These are phyloP conservation scores for Dioscorea cayenensis DNA, from an alignment of 116 monocot species.

Conservation along the genomic window DNA sequence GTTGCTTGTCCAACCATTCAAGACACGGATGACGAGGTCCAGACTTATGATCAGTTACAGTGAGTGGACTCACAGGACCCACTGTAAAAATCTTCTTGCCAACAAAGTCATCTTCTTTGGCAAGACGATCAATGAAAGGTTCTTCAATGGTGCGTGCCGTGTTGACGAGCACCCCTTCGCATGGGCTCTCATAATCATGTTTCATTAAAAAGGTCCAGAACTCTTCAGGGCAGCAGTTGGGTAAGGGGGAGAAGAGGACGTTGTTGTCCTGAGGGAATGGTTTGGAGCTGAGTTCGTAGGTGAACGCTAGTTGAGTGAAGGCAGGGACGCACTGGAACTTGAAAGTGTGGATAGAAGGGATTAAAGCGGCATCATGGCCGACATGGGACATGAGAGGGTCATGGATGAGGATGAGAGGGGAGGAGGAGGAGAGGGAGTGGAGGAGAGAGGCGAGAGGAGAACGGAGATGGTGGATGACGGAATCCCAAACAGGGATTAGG, in stretches of 20 bases:
- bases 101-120: not conserved
- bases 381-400: too few relatives aligned
- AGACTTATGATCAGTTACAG: not conserved
- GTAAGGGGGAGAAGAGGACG: not conserved
- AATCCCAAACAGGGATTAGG: too few relatives aligned
- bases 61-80: constrained; percentile 9
- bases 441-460: too few relatives aligned
- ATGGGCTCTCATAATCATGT: too few relatives aligned
- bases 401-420: too few relatives aligned
- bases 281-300: not conserved
- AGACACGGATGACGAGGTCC: constrained; percentile 17
- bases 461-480: too few relatives aligned
- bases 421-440: too few relatives aligned
- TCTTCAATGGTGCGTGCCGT: constrained; percentile 18
- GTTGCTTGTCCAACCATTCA: constrained; percentile 44
- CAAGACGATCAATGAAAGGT: constrained; percentile 18
- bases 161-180: constrained; percentile 14
- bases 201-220: constrained; percentile 2
- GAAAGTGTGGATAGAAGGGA: constrained; percentile 22
- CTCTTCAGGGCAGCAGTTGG: not conserved
- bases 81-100: constrained; percentile 20
- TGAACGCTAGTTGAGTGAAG: not conserved
- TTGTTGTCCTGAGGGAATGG: not conserved
- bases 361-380: too few relatives aligned
- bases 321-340: too few relatives aligned